A percentile compares a stretch with the other conserved stretches of the same genome.
Evolutionary conservation across 2,329 filamentous ascomycete species (phyloP).

Genomic region (Exophiala spinifera): DNA sequence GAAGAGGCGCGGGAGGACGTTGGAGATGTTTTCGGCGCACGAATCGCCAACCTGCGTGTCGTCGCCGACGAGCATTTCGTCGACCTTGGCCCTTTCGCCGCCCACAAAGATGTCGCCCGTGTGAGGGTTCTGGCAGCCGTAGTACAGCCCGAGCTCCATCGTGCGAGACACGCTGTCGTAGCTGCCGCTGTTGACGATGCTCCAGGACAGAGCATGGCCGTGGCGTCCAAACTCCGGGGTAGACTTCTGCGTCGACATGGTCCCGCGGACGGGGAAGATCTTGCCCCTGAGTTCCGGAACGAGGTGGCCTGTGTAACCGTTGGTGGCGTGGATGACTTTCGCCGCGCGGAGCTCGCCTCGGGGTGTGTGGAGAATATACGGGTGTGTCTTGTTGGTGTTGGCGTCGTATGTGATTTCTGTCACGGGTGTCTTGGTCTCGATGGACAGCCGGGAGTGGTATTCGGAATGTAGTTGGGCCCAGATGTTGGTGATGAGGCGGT

Average conservation of each 20-base stretch:
- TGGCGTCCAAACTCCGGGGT: slow-evolving; percentile 4
- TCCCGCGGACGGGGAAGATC: slow-evolving; percentile 40
- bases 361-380: slow-evolving; percentile 35
- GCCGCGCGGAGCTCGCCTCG: slow-evolving; percentile 36
- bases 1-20: slow-evolving; percentile 4
- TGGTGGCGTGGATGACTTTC: slow-evolving; percentile 43
- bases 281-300: slow-evolving; percentile 39
- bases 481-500: slow-evolving; percentile 35
- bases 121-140: slow-evolving; percentile 24
- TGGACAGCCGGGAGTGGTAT: slow-evolving; percentile 14
- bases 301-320: slow-evolving; percentile 42
- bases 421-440: slow-evolving; percentile 28
- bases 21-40: not conserved
- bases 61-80: slow-evolving; percentile 22
- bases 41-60: slow-evolving; percentile 15
- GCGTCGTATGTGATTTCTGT: slow-evolving; percentile 10
- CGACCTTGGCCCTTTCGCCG: slow-evolving; percentile 19
- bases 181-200: not conserved
- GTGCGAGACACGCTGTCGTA: slow-evolving; percentile 5
- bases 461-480: slow-evolving; percentile 15
- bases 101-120: slow-evolving; percentile 28
- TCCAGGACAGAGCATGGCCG: slow-evolving; percentile 5
- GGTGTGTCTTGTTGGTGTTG: slow-evolving; percentile 11
- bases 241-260: slow-evolving; percentile 43
- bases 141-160: slow-evolving; percentile 22